Evolutionary conservation across 1,284 basidiomycete genomes (phyloP), one percentile per base, ranked within the genome.

Genomic region (Apiotrichum porosum): DNA sequence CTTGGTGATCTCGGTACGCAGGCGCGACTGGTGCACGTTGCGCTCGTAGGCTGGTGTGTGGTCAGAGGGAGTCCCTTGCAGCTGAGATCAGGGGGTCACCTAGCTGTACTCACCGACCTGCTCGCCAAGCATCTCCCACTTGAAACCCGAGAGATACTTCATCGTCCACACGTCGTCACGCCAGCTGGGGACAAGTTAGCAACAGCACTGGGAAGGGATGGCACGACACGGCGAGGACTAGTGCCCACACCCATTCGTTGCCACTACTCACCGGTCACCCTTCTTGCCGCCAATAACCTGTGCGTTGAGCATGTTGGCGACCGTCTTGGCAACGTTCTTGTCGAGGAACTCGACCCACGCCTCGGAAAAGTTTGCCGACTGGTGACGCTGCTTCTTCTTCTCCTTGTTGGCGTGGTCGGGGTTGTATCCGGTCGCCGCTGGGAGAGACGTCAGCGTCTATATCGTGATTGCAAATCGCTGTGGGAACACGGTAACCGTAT

Each of bases 121-220:
- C 73, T 97, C 95, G 12, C 90, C 93, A 52, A 99, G 78, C 93
- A 97, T 97, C 71, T 86, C 85, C 95, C 95, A 98, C 70, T 95
- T 97, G 79, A 97, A 99, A 57, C 84, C 88, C 8, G 91, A 91
- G 43, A 99, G 78, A 68, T 98, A 99, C 70, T 94, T 94, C 91
- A 98, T 95, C 37, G 95, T 97, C 95, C 95, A 98, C 8, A 99
- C 83, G 58, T 98, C 93, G 66, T 98, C 92, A 65, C 89, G 79
- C 88, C 90, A 97, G 51, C 88, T 80, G 5, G 9, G 6, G 26
- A 43, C 28, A 38, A n/a, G n/a, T n/a, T n/a, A n/a, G 39, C 30
- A 31, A 14, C 14, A 5, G 14, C 3, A 42, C 34, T 26, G 18
- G n/a, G n/a, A n/a, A n/a, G n/a, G n/a, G n/a, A n/a, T n/a, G n/a